phyloP scores from a whole-genome alignment of 2,329 filamentous ascomycete species.

The Cercospora sojina region DNA sequence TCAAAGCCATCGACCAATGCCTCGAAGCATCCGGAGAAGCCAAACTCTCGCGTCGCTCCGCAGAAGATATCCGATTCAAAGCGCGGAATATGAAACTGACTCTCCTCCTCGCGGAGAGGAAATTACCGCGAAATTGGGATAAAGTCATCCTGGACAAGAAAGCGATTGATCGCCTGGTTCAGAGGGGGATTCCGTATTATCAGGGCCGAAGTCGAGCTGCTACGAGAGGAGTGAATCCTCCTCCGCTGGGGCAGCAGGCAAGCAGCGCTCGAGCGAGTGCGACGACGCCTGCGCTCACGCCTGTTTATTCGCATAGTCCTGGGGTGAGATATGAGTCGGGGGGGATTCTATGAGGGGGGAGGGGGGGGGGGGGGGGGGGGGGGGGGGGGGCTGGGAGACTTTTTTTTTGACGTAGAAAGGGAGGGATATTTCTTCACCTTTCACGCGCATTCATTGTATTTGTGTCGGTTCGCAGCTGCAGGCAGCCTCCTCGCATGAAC shows the following conservation, averaged over 20 bases:
- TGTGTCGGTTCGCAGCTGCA: no score
- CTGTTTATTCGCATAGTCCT: neutral
- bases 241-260: neutral
- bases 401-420: no score
- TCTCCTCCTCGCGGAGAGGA: constrained; percentile 41
- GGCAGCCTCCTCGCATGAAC: no score
- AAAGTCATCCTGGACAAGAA: constrained; percentile 45
- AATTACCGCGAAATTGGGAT: constrained; percentile 48
- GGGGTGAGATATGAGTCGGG: neutral
- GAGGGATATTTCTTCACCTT: no score
- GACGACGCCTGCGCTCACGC: neutral
- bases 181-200: constrained; percentile 32
- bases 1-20: constrained; percentile 41
- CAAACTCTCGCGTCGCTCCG: constrained; percentile 43
- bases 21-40: constrained; percentile 23
- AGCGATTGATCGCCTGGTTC: constrained; percentile 38
- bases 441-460: no score
- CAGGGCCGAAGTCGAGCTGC: constrained; percentile 21
- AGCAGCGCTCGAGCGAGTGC: neutral
- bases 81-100: constrained; percentile 55
- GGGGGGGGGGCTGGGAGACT: no score
- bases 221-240: neutral
- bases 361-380: no score
- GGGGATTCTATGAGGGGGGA: neutral
- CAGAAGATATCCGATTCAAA: constrained; percentile 50